Conservation (phyloP, 768 basidiomycete species). For the Candolleomyces eurysporus region DNA sequence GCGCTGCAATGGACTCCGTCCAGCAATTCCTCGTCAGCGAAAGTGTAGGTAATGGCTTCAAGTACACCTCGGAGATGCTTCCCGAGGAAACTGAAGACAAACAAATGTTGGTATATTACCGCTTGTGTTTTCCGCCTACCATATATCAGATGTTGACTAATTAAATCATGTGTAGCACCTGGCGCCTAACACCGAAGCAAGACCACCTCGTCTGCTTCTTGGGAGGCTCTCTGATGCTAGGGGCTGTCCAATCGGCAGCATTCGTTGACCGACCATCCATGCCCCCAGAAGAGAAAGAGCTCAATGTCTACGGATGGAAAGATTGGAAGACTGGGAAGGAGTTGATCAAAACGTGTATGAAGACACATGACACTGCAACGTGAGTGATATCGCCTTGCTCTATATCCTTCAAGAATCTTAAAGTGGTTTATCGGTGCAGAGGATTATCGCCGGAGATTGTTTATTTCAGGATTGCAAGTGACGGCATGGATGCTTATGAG, state of each 20-base stretch:
- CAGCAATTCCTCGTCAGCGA: constrained; percentile 68
- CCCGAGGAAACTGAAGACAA: constrained; percentile 46
- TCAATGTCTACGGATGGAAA: constrained; percentile 59
- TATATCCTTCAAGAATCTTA: not conserved
- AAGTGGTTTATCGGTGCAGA: constrained; percentile 31
- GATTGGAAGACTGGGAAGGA: constrained; percentile 86
- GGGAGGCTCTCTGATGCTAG: constrained; percentile 87
- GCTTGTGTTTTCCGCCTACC: not conserved
- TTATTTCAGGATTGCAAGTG: constrained; percentile 66
- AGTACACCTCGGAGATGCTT: constrained; percentile 80
- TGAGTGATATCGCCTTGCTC: constrained; percentile 30
- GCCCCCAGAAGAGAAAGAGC: constrained; percentile 59
- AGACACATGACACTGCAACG: constrained; percentile 81
- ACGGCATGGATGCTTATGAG: constrained; percentile 42
- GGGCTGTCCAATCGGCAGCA: constrained; percentile 68
- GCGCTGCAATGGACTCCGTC: constrained; percentile 78
- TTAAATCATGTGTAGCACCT: constrained; percentile 43
- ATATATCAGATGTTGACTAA: too few relatives aligned
- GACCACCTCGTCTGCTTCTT: constrained; percentile 97
- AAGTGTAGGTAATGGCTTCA: constrained; percentile 54
- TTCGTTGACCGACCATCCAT: constrained; percentile 50
- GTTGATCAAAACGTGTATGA: constrained; percentile 84
- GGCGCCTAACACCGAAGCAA: constrained; percentile 80
- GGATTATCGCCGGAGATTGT: constrained; percentile 89
- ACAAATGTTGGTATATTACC: constrained; percentile 23